Evolutionary conservation across 106 monocot species (phyloP).

Genomic region (Cymbidium sinense): DNA sequence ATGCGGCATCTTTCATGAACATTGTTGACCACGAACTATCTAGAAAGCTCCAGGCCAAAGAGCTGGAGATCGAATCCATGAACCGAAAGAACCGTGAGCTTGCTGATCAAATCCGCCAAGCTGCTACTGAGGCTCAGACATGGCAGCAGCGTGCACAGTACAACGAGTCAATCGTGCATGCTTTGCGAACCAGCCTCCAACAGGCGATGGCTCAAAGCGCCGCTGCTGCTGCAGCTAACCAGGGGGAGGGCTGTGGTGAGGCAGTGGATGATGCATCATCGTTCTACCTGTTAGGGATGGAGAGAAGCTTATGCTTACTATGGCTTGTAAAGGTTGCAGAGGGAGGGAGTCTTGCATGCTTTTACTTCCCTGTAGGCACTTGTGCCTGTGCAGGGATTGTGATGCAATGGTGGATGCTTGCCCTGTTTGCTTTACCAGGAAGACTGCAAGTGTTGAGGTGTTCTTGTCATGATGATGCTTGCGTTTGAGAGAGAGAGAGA

Average conservation of each 20-base stretch:
- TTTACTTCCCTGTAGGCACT: constrained; percentile 63
- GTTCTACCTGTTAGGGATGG: not conserved
- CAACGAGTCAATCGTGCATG: constrained; percentile 59
- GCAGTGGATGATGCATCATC: constrained; percentile 40
- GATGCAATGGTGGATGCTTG: constrained; percentile 37
- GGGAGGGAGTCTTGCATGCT: constrained; percentile 38
- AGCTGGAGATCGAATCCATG: constrained; percentile 49
- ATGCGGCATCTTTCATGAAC: constrained; percentile 26
- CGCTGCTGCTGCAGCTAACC: constrained; percentile 12
- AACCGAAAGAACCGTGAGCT: constrained; percentile 53
- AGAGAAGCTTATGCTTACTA: not conserved
- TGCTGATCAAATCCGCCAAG: constrained; percentile 38
- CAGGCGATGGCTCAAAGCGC: constrained; percentile 40
- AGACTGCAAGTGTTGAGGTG: constrained; percentile 38
- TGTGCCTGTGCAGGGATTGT: constrained; percentile 63
- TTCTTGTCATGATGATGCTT: constrained; percentile 28
- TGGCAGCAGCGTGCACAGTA: constrained; percentile 54
- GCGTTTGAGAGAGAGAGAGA: no score
- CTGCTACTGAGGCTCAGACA: constrained; percentile 40
- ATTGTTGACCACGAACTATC: constrained; percentile 25
- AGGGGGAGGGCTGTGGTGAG: constrained; percentile 45
- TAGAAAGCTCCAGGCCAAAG: constrained; percentile 41
- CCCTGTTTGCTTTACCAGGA: constrained; percentile 41
- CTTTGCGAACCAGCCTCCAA: constrained; percentile 39
- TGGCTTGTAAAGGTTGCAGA: constrained; percentile 39